Evolutionary conservation across 257 asterid species (phyloP), one percentile per base, ranked within the genome.

Genomic region (Scutellaria barbata): DNA sequence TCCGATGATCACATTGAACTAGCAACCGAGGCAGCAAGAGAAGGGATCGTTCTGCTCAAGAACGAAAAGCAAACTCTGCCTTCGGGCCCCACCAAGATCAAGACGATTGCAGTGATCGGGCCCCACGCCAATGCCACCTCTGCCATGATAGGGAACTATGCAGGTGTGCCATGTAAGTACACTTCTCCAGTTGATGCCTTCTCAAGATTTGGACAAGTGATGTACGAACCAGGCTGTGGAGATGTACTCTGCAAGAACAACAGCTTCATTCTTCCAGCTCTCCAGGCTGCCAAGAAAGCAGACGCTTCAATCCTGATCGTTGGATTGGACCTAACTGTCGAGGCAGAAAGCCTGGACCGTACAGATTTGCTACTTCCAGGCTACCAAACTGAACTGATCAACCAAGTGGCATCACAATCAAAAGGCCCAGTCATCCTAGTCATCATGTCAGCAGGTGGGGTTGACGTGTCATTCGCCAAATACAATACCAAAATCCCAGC

Each of bases 21-120:
- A 18, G 92, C 90, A 5, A 54, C 72, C 5, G 76, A 81, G 13
- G 88, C 92, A 11, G 90, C 90, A 10, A 69, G 81, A 7, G 72
- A 85, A 60, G 90, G 93, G 6, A 77, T 82, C 7, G 90, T 87
- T 50, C 80, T 87, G 7, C 77, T 87, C 6, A 85, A 87, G 66
- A 87, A 87, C 42, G 69, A 13, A 0, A 39, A 74, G 2, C 16
- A 48, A 30, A 11, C 77, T 33, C 60, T 87, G 62, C 93, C 93
- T 37, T 61, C 81, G 37, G 50, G 12, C 54, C 5, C 58, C 0
- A 5, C 54, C 1, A n/a, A 66, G 35, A 51, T 74, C 63, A 68
- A 51, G 45, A 71, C 68, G 1, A 18, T 87, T 10, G 87, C 87
- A 0, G 79, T 87, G 25, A 56, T 87, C 8, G 90, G 90, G 1